Evolutionary conservation across 495 filamentous ascomycete genomes (phyloP).

Genomic region (Daldinia grandis): DNA sequence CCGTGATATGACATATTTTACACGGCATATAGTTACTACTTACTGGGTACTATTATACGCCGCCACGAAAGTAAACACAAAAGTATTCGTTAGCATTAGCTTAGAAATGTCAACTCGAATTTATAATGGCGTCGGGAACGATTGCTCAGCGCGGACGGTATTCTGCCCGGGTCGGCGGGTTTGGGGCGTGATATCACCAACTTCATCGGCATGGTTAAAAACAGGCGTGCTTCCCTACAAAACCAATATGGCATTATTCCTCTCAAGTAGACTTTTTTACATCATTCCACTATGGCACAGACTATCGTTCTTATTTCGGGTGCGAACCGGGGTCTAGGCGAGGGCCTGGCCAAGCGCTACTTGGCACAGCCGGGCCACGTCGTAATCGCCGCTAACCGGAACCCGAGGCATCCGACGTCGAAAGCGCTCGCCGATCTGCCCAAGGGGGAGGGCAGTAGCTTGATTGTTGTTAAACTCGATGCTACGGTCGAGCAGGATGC

Average conservation of each 20-base stretch:
- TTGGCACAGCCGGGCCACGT: constrained; percentile 44
- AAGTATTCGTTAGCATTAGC: background rate
- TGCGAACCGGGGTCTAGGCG: constrained; percentile 47
- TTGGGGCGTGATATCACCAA: background rate
- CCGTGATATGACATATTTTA: background rate
- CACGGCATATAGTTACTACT: background rate
- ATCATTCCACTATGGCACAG: constrained; percentile 29
- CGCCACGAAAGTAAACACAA: background rate
- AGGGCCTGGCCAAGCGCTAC: constrained; percentile 38
- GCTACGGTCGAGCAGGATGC: constrained; percentile 23
- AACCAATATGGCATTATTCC: too few relatives aligned
- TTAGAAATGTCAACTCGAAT: background rate
- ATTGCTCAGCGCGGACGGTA: background rate
- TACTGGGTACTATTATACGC: background rate
- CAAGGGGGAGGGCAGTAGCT: constrained; percentile 16
- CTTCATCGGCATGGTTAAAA: background rate
- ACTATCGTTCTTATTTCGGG: constrained; percentile 48
- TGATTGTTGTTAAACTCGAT: constrained; percentile 39
- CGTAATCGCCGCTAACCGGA: constrained; percentile 49
- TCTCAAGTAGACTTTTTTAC: background rate
- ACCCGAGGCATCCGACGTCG: constrained; percentile 38
- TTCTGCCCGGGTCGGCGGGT: background rate
- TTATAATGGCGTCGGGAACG: background rate
- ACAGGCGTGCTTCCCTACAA: too few relatives aligned
- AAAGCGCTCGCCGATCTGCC: constrained; percentile 30